Percentiles rank a stretch among this genome's conserved stretches.
Evolutionary conservation across 2,329 filamentous ascomycete species (phyloP).

Genomic region (Triangularia setosa): DNA sequence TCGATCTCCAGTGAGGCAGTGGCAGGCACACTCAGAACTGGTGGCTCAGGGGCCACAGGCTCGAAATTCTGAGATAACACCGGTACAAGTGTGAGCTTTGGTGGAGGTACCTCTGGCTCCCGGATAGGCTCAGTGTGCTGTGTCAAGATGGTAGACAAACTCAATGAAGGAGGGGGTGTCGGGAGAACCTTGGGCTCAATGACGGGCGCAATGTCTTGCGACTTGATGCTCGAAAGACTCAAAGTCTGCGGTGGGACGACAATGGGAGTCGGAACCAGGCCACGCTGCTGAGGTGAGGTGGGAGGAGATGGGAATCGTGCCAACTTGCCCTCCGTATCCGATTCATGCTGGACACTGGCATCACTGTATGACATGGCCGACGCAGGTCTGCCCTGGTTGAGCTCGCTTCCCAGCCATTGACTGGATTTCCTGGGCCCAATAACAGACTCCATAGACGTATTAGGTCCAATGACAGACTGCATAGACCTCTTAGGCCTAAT

Average conservation of each 20-base stretch:
- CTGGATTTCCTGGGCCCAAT: conserved; percentile 12
- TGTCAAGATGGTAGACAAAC: conserved; percentile 9
- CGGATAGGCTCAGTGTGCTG: conserved; percentile 16
- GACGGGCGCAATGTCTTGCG: conserved; percentile 42
- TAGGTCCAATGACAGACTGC: conserved; percentile 37
- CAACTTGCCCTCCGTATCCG: conserved; percentile 49
- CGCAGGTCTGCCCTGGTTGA: conserved; percentile 36
- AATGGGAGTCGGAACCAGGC: conserved; percentile 24
- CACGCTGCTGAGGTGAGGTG: conserved; percentile 33
- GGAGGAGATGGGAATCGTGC: conserved; percentile 54
- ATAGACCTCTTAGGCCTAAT: conserved; percentile 32
- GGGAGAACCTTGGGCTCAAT: conserved; percentile 33
- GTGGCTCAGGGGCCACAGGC: conserved; percentile 22
- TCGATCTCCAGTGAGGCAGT: conserved; percentile 22
- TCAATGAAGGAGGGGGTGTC: conserved; percentile 9
- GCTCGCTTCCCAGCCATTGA: conserved; percentile 26
- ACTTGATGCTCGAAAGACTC: conserved; percentile 42
- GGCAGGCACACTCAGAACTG: conserved; percentile 18
- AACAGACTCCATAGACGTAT: conserved; percentile 21
- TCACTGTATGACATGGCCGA: conserved; percentile 51
- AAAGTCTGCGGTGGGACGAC: conserved; percentile 35
- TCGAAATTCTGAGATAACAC: conserved; percentile 22
- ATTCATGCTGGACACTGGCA: conserved; percentile 48
- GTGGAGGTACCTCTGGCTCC: conserved; percentile 13
- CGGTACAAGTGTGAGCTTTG: conserved; percentile 9